A percentile compares a stretch with the other conserved stretches of the same genome.
Conservation (phyloP, 2,329 filamentous ascomycete species). For the Fusarium verticillioides region DNA sequence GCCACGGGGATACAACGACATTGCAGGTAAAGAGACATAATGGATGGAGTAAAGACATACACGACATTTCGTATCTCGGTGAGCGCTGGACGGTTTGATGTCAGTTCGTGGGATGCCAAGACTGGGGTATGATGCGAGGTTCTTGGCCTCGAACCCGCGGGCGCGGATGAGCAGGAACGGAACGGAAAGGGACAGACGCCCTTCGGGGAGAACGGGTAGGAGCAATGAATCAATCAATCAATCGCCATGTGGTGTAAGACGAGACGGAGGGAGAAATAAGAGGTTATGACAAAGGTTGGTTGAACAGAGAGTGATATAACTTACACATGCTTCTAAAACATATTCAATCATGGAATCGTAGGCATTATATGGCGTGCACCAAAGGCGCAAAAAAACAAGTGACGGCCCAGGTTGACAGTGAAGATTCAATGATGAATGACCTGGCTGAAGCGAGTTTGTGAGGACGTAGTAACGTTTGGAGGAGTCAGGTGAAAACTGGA, state of each 20-base stretch:
- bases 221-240: conserved; percentile 11
- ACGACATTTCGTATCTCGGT: conserved; percentile 62
- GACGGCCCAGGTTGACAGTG: conserved; percentile 30
- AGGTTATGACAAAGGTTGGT: background rate
- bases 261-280: conserved; percentile 3
- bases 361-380: conserved; percentile 50
- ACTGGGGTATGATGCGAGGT: conserved; percentile 43
- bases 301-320: conserved; percentile 33
- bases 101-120: conserved; percentile 52
- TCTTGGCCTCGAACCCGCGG: conserved; percentile 43
- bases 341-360: conserved; percentile 49
- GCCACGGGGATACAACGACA: conserved; percentile 12
- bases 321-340: conserved; percentile 58
- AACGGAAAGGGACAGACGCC: conserved; percentile 23
- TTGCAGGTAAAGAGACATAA: conserved; percentile 21
- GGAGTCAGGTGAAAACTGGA: conserved; percentile 11
- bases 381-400: conserved; percentile 43
- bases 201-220: conserved; percentile 16
- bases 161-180: conserved; percentile 27
- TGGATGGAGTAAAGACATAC: conserved; percentile 50
- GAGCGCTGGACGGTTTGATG: conserved; percentile 54
- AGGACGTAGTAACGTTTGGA: conserved; percentile 26
- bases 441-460: conserved; percentile 6
- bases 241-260: background rate
- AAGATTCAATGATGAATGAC: conserved; percentile 3